Evolutionary conservation across 2,329 filamentous ascomycete species (phyloP).

Genomic region (Graphilbum ipis-grandicollis): DNA sequence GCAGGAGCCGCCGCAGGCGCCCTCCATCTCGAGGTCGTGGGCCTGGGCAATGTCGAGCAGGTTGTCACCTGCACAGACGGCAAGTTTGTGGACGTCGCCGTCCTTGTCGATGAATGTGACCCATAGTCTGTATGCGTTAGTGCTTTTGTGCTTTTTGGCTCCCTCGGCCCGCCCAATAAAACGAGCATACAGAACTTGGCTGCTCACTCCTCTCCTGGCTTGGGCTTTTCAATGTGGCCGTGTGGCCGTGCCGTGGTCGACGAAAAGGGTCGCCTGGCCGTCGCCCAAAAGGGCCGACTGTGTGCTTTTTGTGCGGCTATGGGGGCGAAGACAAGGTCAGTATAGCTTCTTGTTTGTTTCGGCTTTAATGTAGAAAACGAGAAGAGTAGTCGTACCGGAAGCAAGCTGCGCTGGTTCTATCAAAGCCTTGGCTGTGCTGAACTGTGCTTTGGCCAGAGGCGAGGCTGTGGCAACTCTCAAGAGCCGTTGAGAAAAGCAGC

Average conservation of each 20-base stretch:
- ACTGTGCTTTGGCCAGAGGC: no score
- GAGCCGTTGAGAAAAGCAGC: no score
- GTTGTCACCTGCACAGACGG: slow-evolving; percentile 77
- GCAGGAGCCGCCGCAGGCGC: slow-evolving; percentile 86
- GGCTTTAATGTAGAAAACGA: no score
- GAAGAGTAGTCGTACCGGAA: no score
- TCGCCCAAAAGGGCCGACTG: no score
- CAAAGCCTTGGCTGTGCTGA: no score
- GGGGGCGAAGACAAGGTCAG: no score
- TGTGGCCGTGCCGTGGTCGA: slow-evolving; percentile 44
- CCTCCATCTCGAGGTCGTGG: slow-evolving; percentile 95
- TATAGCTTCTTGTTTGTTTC: no score
- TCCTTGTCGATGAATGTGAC: slow-evolving; percentile 94
- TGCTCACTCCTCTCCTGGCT: slow-evolving; percentile 72
- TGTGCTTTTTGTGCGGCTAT: no score
- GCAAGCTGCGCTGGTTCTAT: no score
- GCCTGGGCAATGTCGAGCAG: slow-evolving; percentile 88
- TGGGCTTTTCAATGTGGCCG: slow-evolving; percentile 68
- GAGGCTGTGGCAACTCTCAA: no score
- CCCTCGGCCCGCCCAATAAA: no score
- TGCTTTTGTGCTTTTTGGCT: not conserved
- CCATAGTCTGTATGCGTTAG: slow-evolving; percentile 44
- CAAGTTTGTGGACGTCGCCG: slow-evolving; percentile 54
- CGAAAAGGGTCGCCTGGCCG: slow-evolving; percentile 44
- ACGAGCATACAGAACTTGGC: not conserved